Evolutionary conservation across 805 yeast species (phyloP), one percentile per base, ranked within the genome.

Genomic region (Saccharomycopsis selenospora): DNA sequence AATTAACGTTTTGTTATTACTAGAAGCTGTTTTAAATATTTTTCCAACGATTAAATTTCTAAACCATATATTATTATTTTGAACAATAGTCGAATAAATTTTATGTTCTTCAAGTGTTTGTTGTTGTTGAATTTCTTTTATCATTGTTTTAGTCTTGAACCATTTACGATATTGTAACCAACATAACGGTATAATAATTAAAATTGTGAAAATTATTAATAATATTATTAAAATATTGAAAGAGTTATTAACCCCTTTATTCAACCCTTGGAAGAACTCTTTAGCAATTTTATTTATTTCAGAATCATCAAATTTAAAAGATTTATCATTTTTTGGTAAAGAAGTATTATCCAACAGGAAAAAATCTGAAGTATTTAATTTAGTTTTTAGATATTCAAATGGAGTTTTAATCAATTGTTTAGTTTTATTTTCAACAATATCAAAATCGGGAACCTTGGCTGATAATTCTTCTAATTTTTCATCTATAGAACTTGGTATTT

Each of bases 401-500:
- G 96, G 96, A 2, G 56, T 58, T 2, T 73, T 64, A 6, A 91
- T 71, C 36, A 80, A 56, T 0, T 59, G 48, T 40, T 77, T 71
- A 0, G 93, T 79, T 18, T 73, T 71, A 50, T 79, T 76, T 58
- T 79, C 74, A 2, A 87, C 80, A 5, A 73, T 71, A 2, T 74
- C 76, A 61, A 87, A 87, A 52, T 77, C 75, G 0, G 95, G 95
- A 0, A 84, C 65, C 2, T 76, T 67, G 0, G 66, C 63, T 18
- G 75, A 66, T 38, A 89, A 62, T 0, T 59, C 54, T 2, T 75
- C 74, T 14, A 93, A 67, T 25, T 79, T 76, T 1, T 62, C 61
- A 54, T 85, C 76, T 38, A 90, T 79, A 0, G 79, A 65, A 0
- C 77, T 57, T 1, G 96, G 87, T 10, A 93, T 84, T 13, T 75